Percentiles rank a stretch among this genome's conserved stretches.
Conservation (phyloP, 176 grass and related monocot species). For the Avena insularis region DNA sequence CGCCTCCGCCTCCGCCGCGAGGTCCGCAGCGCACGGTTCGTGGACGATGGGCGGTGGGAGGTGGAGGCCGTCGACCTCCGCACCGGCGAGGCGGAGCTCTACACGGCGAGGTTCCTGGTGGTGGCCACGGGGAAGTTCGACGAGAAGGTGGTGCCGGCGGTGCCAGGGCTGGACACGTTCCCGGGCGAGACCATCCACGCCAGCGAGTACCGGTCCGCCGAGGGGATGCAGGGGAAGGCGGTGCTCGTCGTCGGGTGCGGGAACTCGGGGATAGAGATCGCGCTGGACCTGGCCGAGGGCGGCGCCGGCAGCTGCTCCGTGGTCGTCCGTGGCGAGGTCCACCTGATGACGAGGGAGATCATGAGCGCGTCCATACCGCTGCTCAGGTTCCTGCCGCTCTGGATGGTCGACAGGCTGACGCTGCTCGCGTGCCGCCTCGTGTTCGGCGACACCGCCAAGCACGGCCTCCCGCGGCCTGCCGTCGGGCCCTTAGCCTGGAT, state of each 20-base stretch:
- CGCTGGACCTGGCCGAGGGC: neutral
- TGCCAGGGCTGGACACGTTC: neutral
- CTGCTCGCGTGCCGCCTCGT: slow-evolving; percentile 45
- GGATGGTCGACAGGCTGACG: slow-evolving; percentile 45
- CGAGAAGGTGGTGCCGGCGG: neutral
- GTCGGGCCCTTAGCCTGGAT: slow-evolving; percentile 47
- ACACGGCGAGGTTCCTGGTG: neutral
- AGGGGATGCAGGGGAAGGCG: neutral
- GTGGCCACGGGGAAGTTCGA: neutral
- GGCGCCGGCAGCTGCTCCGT: neutral
- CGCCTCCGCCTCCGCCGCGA: neutral
- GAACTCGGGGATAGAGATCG: neutral
- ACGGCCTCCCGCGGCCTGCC: slow-evolving; percentile 47
- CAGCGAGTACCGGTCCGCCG: neutral
- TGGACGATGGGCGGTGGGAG: neutral
- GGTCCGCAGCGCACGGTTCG: neutral
- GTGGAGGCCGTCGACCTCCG: neutral
- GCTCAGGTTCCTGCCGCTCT: slow-evolving; percentile 30
- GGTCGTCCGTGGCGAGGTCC: slow-evolving; percentile 10
- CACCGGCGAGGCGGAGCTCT: neutral
- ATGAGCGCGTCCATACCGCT: slow-evolving; percentile 31
- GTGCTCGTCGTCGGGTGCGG: neutral
- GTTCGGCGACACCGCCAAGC: slow-evolving; percentile 55
- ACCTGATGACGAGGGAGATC: slow-evolving; percentile 56
- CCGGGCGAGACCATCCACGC: neutral